A percentile compares a stretch with the other conserved stretches of the same genome.
Evolutionary conservation across 176 grass and related monocot genomes (phyloP).

Genomic region (Rhynchospora tenuis): DNA sequence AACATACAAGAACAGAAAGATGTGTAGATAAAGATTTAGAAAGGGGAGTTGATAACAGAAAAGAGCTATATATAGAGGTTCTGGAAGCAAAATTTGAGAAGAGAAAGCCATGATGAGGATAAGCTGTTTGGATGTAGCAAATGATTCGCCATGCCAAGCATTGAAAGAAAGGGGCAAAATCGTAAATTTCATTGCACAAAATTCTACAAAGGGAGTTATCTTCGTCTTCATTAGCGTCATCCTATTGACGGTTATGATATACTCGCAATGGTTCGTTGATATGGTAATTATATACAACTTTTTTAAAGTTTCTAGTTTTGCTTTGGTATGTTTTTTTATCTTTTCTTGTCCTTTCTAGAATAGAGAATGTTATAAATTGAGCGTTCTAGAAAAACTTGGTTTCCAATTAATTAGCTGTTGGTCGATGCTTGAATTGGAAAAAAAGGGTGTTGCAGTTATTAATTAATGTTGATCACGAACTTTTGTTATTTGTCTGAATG

Average conservation of each 20-base stretch:
- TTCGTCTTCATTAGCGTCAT: constrained; percentile 8
- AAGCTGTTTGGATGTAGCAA: constrained; percentile 1
- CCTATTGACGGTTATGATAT: constrained; percentile 18
- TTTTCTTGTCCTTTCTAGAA: not conserved
- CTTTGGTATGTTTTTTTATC: not conserved
- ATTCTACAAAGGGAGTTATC: constrained; percentile 24
- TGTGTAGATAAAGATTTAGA: not conserved
- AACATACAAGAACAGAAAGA: not conserved
- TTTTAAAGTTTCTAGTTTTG: not conserved
- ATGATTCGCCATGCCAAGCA: not conserved
- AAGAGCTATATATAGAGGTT: not conserved
- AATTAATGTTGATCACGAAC: not conserved
- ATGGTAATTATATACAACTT: constrained; percentile 11
- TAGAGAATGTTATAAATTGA: not conserved
- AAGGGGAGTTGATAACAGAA: not conserved
- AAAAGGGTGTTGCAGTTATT: not conserved
- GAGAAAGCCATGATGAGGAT: not conserved
- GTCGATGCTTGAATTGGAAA: not conserved
- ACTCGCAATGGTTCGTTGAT: not conserved
- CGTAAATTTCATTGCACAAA: not conserved
- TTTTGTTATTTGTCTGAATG: not conserved
- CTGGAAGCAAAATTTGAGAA: not conserved
- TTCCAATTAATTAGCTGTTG: not conserved
- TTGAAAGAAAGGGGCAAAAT: not conserved
- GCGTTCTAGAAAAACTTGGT: not conserved